These are phyloP conservation scores for Dendryphion nanum DNA, from an alignment of 2,329 filamentous ascomycete species.

Conservation along the genomic window DNA sequence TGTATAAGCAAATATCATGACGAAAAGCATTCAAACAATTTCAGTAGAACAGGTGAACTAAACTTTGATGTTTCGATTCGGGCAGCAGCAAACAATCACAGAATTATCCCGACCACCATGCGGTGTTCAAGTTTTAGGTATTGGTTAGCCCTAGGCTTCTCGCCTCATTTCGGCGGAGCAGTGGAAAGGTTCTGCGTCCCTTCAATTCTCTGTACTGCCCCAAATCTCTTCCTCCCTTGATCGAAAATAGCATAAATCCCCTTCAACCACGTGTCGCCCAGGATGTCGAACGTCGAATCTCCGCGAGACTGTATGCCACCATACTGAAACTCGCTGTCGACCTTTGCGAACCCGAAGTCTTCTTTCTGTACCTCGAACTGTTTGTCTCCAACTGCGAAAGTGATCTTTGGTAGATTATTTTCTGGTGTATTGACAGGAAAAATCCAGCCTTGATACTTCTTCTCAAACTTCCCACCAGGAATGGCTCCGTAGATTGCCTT, in stretches of 20 bases:
- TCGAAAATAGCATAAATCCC: slow-evolving; percentile 66
- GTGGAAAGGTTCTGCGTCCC: too few species aligned
- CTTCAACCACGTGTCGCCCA: slow-evolving; percentile 65
- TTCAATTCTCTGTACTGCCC: slow-evolving; percentile 60
- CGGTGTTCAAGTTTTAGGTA: too few species aligned
- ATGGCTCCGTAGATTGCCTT: slow-evolving; percentile 64
- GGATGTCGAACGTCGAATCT: slow-evolving; percentile 59
- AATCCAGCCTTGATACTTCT: slow-evolving; percentile 60
- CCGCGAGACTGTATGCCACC: slow-evolving; percentile 67
- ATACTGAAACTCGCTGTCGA: slow-evolving; percentile 57
- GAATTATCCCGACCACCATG: too few species aligned
- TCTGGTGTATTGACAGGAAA: slow-evolving; percentile 56
- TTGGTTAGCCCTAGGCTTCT: too few species aligned
- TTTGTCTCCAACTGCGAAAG: slow-evolving; percentile 62
- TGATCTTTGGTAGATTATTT: slow-evolving; percentile 59
- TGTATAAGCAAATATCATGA: too few species aligned
- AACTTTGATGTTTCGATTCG: too few species aligned
- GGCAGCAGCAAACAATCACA: too few species aligned
- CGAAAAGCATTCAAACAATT: too few species aligned
- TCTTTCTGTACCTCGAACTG: slow-evolving; percentile 63
- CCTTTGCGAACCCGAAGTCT: slow-evolving; percentile 59
- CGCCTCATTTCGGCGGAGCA: too few species aligned
- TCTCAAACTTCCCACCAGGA: slow-evolving; percentile 54
- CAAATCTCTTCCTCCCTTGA: slow-evolving; percentile 59
- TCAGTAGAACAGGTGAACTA: too few species aligned